Base-by-base conservation (phyloP, 2,329 filamentous ascomycete genomes). In the Neofusicoccum umdonicola region DNA sequence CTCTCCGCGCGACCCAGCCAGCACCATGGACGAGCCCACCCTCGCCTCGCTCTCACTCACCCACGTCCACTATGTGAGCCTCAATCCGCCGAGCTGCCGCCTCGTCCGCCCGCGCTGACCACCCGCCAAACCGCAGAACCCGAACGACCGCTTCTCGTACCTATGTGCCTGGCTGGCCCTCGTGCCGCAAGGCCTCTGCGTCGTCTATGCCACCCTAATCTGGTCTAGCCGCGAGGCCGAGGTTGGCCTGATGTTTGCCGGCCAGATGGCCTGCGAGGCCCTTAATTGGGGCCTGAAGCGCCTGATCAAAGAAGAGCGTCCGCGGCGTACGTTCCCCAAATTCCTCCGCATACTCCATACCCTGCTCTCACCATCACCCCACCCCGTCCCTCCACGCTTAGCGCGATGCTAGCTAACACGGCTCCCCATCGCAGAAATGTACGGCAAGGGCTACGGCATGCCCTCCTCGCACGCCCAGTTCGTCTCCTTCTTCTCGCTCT, bases 381-480 rank as follows among this genome's bases (percentile, higher is more conserved):
- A 47, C 17, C 17, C 60, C 1, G 5, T 31, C 5, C 1, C 27
- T 31, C 27, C 4, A 7, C 27, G 4, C 4, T 1, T 5, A 31
- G 27, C 27, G 27, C 27, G 27, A 7, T 5, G 5, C 27, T 0
- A 7, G 27, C 27, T 31, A 7, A 31, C 27, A 31, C 27, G 27
- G 27, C 4, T 1, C 27, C 5, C 5, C 27, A 7, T 1, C 1
- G 27, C 69, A 88, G 86, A 86, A 77, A 87, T 89, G 82, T 88
- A 93, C 73, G 87, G 92, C 64, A 96, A 96, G 77, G 95, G 95
- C 68, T 99, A 99, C 75, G 96, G 95, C 71, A 99, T 99, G 96
- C 95, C 95, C 11, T 89, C 87, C 7, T 97, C 93, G 42, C 95
- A 99, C 79, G 91, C 95, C 8, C 95, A 99, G 80, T 99, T 97